phyloP scores from a whole-genome alignment of 129 eudicot genomes.

The Calendula officinalis region DNA sequence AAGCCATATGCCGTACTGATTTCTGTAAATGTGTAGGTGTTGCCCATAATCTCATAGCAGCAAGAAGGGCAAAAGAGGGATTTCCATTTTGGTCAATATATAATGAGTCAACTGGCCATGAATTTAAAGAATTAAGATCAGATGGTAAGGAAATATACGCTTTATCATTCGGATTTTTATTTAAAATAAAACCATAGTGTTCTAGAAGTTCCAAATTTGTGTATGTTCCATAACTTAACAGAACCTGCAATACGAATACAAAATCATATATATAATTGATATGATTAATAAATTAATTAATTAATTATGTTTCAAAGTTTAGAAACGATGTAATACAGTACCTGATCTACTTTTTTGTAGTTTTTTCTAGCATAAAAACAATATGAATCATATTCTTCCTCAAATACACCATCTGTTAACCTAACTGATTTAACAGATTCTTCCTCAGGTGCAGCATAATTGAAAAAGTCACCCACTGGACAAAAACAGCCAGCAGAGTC shows the following conservation, averaged over 20 bases:
- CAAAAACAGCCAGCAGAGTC: constrained; percentile 95
- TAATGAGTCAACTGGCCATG: constrained; percentile 70
- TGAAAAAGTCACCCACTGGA: constrained; percentile 93
- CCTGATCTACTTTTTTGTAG: constrained; percentile 81
- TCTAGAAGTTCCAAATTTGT: constrained; percentile 93
- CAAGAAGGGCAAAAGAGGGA: constrained; percentile 78
- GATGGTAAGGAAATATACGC: constrained; percentile 61
- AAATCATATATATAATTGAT: background rate
- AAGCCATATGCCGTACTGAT: constrained; percentile 54
- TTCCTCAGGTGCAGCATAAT: constrained; percentile 85
- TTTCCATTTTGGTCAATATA: constrained; percentile 67
- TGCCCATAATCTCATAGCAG: constrained; percentile 79
- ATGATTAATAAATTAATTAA: background rate
- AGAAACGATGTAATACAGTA: constrained; percentile 26
- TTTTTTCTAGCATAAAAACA: constrained; percentile 78
- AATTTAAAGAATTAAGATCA: constrained; percentile 49
- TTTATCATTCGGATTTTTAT: constrained; percentile 76
- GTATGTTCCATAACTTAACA: constrained; percentile 92
- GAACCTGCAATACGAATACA: constrained; percentile 51
- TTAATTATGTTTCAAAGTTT: background rate
- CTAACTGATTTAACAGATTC: constrained; percentile 44
- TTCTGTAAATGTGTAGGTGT: constrained; percentile 59
- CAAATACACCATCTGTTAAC: constrained; percentile 84
- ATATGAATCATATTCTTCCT: constrained; percentile 53
- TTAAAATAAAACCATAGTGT: constrained; percentile 81